Percentiles rank a stretch among this genome's conserved stretches.
These are phyloP conservation scores for Lophiostoma macrostomum DNA, from an alignment of 495 filamentous ascomycete species.

Conservation along the genomic window DNA sequence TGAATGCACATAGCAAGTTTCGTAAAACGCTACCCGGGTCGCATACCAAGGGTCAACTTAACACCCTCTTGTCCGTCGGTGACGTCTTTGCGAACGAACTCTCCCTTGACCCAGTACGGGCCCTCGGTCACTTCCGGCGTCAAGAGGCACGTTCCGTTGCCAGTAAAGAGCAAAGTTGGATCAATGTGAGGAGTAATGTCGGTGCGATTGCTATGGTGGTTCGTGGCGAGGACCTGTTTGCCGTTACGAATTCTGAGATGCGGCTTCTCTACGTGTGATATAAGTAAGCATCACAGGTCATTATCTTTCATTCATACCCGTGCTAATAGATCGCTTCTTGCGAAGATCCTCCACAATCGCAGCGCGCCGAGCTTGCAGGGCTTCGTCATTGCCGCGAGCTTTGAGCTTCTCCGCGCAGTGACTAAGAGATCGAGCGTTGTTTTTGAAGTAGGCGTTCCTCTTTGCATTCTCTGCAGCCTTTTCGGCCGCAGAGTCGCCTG, in stretches of 20 bases:
- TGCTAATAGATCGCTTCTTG: constrained; percentile 12
- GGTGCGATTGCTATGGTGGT: constrained; percentile 47
- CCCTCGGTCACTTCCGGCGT: constrained; percentile 23
- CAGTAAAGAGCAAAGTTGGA: constrained; percentile 49
- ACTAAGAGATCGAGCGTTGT: constrained; percentile 6
- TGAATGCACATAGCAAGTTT: constrained; percentile 49
- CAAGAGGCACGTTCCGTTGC: constrained; percentile 33
- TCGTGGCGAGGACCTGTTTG: constrained; percentile 42
- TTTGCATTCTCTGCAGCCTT: not conserved
- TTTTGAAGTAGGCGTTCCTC: constrained; percentile 7
- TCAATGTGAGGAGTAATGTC: constrained; percentile 50
- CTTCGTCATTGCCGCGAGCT: constrained; percentile 9
- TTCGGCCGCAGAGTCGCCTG: not conserved
- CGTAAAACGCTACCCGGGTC: too few relatives aligned
- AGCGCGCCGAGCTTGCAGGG: constrained; percentile 6
- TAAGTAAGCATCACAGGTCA: not conserved
- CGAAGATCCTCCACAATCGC: constrained; percentile 8
- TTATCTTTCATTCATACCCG: not conserved
- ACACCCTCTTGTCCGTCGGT: constrained; percentile 55
- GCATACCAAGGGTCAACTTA: constrained; percentile 55
- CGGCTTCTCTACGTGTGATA: not conserved
- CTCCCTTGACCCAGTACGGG: constrained; percentile 36
- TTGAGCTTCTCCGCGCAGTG: constrained; percentile 13
- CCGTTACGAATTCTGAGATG: constrained; percentile 42
- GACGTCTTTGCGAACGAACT: constrained; percentile 53